Conservation (phyloP, 31 red algal genomes). For the Asparagopsis taxiformis region DNA sequence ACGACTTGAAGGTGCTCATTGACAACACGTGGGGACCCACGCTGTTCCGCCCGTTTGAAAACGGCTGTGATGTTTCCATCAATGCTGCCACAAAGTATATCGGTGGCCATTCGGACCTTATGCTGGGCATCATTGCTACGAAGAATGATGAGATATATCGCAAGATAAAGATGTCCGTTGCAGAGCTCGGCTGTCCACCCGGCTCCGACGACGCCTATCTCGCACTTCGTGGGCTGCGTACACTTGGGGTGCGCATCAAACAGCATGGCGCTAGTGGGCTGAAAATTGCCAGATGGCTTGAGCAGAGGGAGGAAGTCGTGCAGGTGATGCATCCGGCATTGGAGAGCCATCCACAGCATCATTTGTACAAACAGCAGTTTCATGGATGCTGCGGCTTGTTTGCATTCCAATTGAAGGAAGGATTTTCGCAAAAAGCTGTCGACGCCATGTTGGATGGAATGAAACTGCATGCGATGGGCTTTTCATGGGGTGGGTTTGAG, state of each 20-base stretch:
- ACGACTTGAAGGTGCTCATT: slow-evolving; percentile 72
- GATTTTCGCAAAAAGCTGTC: slow-evolving; percentile 68
- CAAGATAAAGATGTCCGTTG: slow-evolving; percentile 78
- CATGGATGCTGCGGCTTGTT: slow-evolving; percentile 86
- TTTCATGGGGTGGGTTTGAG: slow-evolving; percentile 96
- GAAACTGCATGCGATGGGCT: slow-evolving; percentile 80
- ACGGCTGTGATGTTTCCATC: slow-evolving; percentile 84
- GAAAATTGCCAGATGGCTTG: slow-evolving; percentile 81
- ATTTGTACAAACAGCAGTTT: slow-evolving; percentile 85
- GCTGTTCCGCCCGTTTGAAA: slow-evolving; percentile 77
- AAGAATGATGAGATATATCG: slow-evolving; percentile 66
- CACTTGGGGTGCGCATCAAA: slow-evolving; percentile 75
- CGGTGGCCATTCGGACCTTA: slow-evolving; percentile 97
- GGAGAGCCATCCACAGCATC: slow-evolving; percentile 85
- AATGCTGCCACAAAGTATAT: slow-evolving; percentile 99
- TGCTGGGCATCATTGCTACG: slow-evolving; percentile 88
- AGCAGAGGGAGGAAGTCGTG: slow-evolving; percentile 68
- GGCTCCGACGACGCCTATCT: slow-evolving; percentile 94
- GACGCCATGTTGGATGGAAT: slow-evolving; percentile 88
- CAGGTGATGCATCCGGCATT: slow-evolving; percentile 89
- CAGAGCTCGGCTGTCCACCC: slow-evolving; percentile 89
- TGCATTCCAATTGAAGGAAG: slow-evolving; percentile 71
- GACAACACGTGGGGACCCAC: slow-evolving; percentile 97
- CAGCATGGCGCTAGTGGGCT: slow-evolving; percentile 78
- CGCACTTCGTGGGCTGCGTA: slow-evolving; percentile 83